Percentiles rank a stretch among this genome's conserved stretches.
phyloP scores from a whole-genome alignment of 495 filamentous ascomycete species.

The Lepidopterella palustris region DNA sequence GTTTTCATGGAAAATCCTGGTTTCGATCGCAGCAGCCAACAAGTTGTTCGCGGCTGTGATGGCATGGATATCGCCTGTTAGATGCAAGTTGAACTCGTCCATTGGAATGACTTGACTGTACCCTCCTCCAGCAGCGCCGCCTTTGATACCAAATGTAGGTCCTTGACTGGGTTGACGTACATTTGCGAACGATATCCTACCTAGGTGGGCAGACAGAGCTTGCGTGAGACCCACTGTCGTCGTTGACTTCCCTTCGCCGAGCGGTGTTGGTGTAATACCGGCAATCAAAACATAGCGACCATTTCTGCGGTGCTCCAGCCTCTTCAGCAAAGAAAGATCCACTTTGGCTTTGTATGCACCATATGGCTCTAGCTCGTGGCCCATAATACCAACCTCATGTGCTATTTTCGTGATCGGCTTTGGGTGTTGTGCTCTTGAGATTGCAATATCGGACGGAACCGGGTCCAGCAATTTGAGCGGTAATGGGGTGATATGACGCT shows the following conservation, averaged over 20 bases:
- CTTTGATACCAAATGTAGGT: slow-evolving; percentile 98
- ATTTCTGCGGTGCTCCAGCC: slow-evolving; percentile 77
- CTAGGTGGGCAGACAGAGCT: slow-evolving; percentile 84
- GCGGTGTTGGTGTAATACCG: slow-evolving; percentile 94
- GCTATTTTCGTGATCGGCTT: slow-evolving; percentile 82
- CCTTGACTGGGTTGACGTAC: slow-evolving; percentile 96
- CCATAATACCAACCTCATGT: slow-evolving; percentile 77
- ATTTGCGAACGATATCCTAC: slow-evolving; percentile 86
- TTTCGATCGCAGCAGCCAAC: slow-evolving; percentile 96
- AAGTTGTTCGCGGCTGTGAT: slow-evolving; percentile 97
- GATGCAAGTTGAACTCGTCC: slow-evolving; percentile 98
- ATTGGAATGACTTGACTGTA: slow-evolving; percentile 99
- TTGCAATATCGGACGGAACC: slow-evolving; percentile 88
- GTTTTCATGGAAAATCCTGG: slow-evolving; percentile 94
- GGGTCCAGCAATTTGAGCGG: slow-evolving; percentile 67
- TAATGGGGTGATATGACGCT: slow-evolving; percentile 67
- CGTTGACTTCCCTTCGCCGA: slow-evolving; percentile 96
- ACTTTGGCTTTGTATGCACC: slow-evolving; percentile 94
- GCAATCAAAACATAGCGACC: slow-evolving; percentile 87
- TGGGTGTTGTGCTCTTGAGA: slow-evolving; percentile 81
- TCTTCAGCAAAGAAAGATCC: slow-evolving; percentile 69
- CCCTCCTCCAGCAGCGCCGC: slow-evolving; percentile 90
- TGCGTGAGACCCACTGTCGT: slow-evolving; percentile 96
- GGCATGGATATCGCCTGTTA: slow-evolving; percentile 97
- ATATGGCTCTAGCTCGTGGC: slow-evolving; percentile 85